Evolutionary conservation across 371 early-diverging fungal genomes (phyloP).

Genomic region (Thermomucor indicae-seudaticae): DNA sequence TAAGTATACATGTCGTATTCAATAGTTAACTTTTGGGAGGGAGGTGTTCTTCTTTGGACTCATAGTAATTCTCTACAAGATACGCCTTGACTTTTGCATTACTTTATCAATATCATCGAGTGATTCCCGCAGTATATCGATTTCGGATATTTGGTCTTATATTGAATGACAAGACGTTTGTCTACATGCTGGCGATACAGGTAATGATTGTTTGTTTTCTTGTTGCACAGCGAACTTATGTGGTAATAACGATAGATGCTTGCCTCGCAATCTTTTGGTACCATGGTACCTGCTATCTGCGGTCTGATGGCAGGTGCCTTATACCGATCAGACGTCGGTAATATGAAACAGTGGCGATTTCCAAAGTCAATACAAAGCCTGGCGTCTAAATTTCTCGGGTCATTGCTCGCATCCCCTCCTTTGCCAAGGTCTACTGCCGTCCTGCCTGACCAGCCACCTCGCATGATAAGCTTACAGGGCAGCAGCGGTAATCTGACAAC

Average conservation of each 20-base stretch:
- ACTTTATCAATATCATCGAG: slow-evolving; percentile 55
- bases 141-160: slow-evolving; percentile 62
- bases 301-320: slow-evolving; percentile 61
- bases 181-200: slow-evolving; percentile 59
- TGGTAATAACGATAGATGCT: slow-evolving; percentile 32
- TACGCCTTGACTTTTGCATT: slow-evolving; percentile 63
- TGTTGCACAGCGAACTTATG: neutral
- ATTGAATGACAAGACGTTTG: slow-evolving; percentile 59
- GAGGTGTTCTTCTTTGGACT: neutral
- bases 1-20: no score
- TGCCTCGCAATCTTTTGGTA: slow-evolving; percentile 50
- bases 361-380: slow-evolving; percentile 29
- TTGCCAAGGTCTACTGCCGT: slow-evolving; percentile 46
- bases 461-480: slow-evolving; percentile 11
- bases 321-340: slow-evolving; percentile 54
- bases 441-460: slow-evolving; percentile 18
- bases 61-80: slow-evolving; percentile 8
- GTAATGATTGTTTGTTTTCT: slow-evolving; percentile 20
- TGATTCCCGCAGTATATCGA: slow-evolving; percentile 58
- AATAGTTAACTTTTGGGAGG: neutral
- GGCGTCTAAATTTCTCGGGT: slow-evolving; percentile 30
- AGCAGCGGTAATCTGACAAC: slow-evolving; percentile 26
- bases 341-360: slow-evolving; percentile 64
- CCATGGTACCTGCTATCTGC: slow-evolving; percentile 49
- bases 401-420: slow-evolving; percentile 42